A percentile compares a stretch with the other conserved stretches of the same genome.
These are phyloP conservation scores for Rhodotorula graminis DNA, from an alignment of 768 basidiomycete genomes.

Conservation along the genomic window DNA sequence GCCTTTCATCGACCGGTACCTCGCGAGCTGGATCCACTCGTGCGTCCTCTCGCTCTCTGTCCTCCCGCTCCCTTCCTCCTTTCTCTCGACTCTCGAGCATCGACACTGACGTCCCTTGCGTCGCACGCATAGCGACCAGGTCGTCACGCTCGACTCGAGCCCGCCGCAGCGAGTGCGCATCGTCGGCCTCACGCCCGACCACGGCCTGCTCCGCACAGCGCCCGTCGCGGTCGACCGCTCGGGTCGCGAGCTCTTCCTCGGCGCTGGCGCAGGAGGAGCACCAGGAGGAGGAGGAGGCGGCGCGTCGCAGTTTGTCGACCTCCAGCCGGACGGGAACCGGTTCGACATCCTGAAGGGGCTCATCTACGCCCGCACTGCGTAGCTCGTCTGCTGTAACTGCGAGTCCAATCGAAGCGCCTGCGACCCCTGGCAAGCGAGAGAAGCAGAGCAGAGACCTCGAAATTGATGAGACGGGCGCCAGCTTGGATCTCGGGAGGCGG, in stretches of 20 bases:
- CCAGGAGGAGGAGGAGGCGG: background rate
- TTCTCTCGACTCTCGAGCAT: background rate
- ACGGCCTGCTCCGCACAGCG: constrained; percentile 79
- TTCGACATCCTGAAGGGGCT: constrained; percentile 70
- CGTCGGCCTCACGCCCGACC: constrained; percentile 74
- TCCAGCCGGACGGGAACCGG: constrained; percentile 95
- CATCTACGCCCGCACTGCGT: constrained; percentile 13
- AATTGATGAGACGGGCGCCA: background rate
- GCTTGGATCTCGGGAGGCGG: background rate
- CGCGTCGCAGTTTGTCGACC: constrained; percentile 61
- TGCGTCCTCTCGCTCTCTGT: constrained; percentile 51
- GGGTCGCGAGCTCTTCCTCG: constrained; percentile 40
- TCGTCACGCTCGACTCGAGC: constrained; percentile 73
- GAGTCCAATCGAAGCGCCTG: no score
- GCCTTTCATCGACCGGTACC: constrained; percentile 74
- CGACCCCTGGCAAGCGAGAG: no score
- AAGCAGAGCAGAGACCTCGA: no score
- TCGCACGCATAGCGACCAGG: constrained; percentile 61
- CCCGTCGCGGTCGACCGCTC: constrained; percentile 51
- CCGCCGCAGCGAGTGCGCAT: constrained; percentile 65
- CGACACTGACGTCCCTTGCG: background rate
- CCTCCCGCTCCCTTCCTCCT: background rate
- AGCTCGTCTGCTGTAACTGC: no score
- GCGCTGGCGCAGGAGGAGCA: constrained; percentile 33
- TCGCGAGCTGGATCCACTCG: constrained; percentile 84